Percentiles rank a stretch among this genome's conserved stretches.
These are phyloP conservation scores for Xylaria sp. DNA, from an alignment of 2,329 filamentous ascomycete species.

Conservation along the genomic window DNA sequence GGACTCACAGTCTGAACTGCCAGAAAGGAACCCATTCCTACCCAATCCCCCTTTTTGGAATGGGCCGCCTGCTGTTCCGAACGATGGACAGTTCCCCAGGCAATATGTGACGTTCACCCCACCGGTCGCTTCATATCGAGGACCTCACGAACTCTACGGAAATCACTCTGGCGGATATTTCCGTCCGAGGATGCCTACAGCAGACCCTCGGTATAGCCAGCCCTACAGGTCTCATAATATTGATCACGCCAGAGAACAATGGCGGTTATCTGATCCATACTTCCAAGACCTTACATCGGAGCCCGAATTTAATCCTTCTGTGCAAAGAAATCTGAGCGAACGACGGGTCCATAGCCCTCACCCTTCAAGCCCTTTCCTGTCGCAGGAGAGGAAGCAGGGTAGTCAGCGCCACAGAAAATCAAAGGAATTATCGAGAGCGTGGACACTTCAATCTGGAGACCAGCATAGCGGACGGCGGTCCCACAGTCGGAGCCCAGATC, in stretches of 20 bases:
- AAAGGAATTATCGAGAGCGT: not conserved
- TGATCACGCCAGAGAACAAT: not conserved
- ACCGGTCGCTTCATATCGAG: not conserved
- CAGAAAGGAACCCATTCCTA: not conserved
- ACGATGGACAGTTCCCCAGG: not conserved
- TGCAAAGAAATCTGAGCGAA: not conserved
- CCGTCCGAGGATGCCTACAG: not conserved
- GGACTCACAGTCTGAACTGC: not conserved
- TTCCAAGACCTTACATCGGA: not conserved
- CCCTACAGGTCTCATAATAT: not conserved
- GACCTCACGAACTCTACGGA: not conserved
- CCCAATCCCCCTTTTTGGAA: not conserved
- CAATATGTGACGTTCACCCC: not conserved
- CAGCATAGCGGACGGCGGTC: not conserved
- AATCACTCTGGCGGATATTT: not conserved
- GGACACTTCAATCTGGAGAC: not conserved
- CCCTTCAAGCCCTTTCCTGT: not conserved
- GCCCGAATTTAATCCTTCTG: not conserved
- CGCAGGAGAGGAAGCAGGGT: not conserved
- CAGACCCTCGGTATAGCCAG: not conserved
- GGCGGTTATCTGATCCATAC: not conserved
- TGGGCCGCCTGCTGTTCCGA: not conserved
- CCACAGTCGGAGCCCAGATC: not conserved
- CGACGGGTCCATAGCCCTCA: not conserved
- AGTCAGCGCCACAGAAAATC: not conserved